Conservation (phyloP, 495 filamentous ascomycete species). For the Aspergillus cristatus region DNA sequence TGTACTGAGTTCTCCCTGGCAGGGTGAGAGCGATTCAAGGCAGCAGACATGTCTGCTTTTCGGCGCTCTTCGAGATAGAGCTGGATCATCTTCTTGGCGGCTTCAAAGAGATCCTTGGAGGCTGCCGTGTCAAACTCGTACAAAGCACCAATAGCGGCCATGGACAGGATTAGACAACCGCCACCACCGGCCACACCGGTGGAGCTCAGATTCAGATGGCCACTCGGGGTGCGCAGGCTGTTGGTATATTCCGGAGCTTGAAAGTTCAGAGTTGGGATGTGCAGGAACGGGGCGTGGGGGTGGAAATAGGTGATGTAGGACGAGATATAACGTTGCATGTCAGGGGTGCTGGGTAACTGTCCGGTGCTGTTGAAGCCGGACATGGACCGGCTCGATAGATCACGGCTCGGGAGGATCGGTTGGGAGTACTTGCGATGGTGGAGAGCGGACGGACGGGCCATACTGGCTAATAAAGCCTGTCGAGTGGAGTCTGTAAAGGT, state of each 20-base stretch:
- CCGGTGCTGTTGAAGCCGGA: slow-evolving; percentile 41
- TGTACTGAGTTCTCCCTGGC: slow-evolving; percentile 59
- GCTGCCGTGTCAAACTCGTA: slow-evolving; percentile 76
- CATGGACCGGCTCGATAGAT: slow-evolving; percentile 35
- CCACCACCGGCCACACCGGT: slow-evolving; percentile 66
- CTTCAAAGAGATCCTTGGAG: slow-evolving; percentile 83
- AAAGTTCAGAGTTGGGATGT: slow-evolving; percentile 87
- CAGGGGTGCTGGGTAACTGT: slow-evolving; percentile 74
- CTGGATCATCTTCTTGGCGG: slow-evolving; percentile 91
- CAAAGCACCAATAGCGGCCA: slow-evolving; percentile 92
- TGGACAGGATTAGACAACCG: slow-evolving; percentile 86
- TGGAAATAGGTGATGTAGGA: slow-evolving; percentile 94
- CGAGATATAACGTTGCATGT: slow-evolving; percentile 85
- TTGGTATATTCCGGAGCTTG: slow-evolving; percentile 62
- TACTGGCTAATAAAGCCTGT: slow-evolving; percentile 71
- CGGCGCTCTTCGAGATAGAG: slow-evolving; percentile 87
- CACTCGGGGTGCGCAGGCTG: slow-evolving; percentile 43
- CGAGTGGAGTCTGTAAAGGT: slow-evolving; percentile 92
- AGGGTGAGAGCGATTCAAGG: slow-evolving; percentile 53
- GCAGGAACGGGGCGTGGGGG: slow-evolving; percentile 87
- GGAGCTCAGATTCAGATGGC: slow-evolving; percentile 48
- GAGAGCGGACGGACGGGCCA: slow-evolving; percentile 68
- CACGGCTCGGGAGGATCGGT: slow-evolving; percentile 42
- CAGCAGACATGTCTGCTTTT: slow-evolving; percentile 78
- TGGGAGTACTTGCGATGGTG: slow-evolving; percentile 71